Evolutionary conservation across 2,329 filamentous ascomycete genomes (phyloP).

Genomic region (Lithohypha guttulata): DNA sequence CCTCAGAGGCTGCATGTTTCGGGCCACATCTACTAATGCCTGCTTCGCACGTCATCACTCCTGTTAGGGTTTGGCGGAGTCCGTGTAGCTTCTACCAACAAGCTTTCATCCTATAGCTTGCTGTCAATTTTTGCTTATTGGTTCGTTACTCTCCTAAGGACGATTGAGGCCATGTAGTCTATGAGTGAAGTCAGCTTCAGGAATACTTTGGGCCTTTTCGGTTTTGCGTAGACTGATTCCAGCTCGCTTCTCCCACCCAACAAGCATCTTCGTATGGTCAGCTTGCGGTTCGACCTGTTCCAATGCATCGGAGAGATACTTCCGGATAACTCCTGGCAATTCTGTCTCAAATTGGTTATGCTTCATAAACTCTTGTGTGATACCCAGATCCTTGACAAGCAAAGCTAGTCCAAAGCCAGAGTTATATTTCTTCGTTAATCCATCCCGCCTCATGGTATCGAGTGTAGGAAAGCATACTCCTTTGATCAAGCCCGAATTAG

Average conservation of each 20-base stretch:
- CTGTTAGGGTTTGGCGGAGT: too few relatives aligned
- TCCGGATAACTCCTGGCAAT: slow-evolving; percentile 12
- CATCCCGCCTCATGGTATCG: slow-evolving; percentile 20
- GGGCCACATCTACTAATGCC: too few relatives aligned
- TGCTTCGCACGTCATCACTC: too few relatives aligned
- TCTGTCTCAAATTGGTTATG: slow-evolving; percentile 7
- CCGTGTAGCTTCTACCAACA: too few relatives aligned
- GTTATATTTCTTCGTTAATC: slow-evolving; percentile 14
- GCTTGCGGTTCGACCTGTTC: slow-evolving; percentile 1
- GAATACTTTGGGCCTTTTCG: slow-evolving; percentile 5
- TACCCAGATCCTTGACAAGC: slow-evolving; percentile 18
- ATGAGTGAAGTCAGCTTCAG: slow-evolving; percentile 7
- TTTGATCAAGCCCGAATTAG: slow-evolving; percentile 13
- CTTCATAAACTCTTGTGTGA: slow-evolving; percentile 14
- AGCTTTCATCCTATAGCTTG: too few relatives aligned
- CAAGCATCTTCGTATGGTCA: slow-evolving; percentile 9
- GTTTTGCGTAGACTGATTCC: slow-evolving; percentile 1
- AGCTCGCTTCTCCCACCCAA: slow-evolving; percentile 10
- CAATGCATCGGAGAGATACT: slow-evolving; percentile 10
- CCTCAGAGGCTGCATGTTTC: too few relatives aligned
- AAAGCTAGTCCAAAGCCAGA: slow-evolving; percentile 17
- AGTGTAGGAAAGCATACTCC: slow-evolving; percentile 24
- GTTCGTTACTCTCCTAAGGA: not conserved
- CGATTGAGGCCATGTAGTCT: slow-evolving; percentile 3
- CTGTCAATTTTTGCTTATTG: not conserved